phyloP scores from a whole-genome alignment of 1,139 yeast genomes.

The Debaryomyces subglobosus region DNA sequence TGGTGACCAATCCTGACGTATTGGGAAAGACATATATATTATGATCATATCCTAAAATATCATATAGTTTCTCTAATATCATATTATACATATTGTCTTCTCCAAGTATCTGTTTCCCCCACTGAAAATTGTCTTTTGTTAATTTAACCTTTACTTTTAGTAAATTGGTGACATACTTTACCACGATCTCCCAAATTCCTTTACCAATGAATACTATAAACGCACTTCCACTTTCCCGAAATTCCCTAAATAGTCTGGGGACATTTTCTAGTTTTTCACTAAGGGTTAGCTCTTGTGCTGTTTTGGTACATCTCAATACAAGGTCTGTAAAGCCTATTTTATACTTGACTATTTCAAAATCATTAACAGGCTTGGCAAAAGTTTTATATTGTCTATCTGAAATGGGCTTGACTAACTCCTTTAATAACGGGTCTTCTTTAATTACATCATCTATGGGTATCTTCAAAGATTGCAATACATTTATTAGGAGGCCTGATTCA shows the following conservation, averaged over 20 bases:
- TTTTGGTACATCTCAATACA: slow-evolving; percentile 64
- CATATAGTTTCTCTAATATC: slow-evolving; percentile 21
- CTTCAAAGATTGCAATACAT: slow-evolving; percentile 17
- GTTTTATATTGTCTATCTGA: slow-evolving; percentile 59
- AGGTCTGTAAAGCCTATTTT: slow-evolving; percentile 74
- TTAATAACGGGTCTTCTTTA: slow-evolving; percentile 16
- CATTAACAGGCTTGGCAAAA: slow-evolving; percentile 57
- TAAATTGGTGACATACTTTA: slow-evolving; percentile 29
- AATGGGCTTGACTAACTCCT: slow-evolving; percentile 10
- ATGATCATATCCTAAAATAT: slow-evolving; percentile 18
- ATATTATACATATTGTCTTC: slow-evolving; percentile 18
- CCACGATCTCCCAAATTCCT: slow-evolving; percentile 74
- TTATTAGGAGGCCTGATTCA: slow-evolving; percentile 48
- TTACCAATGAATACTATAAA: slow-evolving; percentile 68
- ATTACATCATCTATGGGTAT: slow-evolving; percentile 9
- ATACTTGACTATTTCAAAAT: slow-evolving; percentile 47
- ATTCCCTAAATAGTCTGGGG: slow-evolving; percentile 52
- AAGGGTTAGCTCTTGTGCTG: slow-evolving; percentile 56
- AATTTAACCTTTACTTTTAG: slow-evolving; percentile 19
- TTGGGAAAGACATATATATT: slow-evolving; percentile 65
- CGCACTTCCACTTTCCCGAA: slow-evolving; percentile 39
- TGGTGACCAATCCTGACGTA: slow-evolving; percentile 75
- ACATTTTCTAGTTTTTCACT: slow-evolving; percentile 61
- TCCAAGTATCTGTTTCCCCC: slow-evolving; percentile 52
- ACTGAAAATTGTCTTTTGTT: slow-evolving; percentile 35